These are phyloP conservation scores for Aspergillus sp. DNA, from an alignment of 2,329 filamentous ascomycete genomes.

Conservation along the genomic window DNA sequence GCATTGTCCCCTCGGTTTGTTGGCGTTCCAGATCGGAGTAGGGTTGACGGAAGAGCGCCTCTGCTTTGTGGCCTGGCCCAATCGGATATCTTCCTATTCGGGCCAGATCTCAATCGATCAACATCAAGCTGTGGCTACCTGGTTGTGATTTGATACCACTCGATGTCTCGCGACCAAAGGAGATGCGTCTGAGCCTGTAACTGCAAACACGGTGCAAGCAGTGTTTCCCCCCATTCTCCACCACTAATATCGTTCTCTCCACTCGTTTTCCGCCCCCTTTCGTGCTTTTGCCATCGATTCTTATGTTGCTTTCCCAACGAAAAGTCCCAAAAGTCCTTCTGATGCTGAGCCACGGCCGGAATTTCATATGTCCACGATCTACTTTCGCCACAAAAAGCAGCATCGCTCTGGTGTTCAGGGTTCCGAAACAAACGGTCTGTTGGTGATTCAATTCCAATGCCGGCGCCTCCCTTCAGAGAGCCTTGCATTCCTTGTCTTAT, in stretches of 20 bases:
- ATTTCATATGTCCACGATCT: neutral
- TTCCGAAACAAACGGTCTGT: conserved; percentile 7
- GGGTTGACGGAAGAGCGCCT: neutral
- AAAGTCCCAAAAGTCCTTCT: neutral
- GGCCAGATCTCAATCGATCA: conserved; percentile 3
- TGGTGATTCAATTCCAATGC: neutral
- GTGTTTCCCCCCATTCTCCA: neutral
- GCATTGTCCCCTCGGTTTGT: neutral
- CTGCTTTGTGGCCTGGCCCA: neutral
- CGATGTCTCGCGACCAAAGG: neutral
- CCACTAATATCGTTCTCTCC: neutral
- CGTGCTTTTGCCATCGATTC: neutral
- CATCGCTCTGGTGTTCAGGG: conserved; percentile 17
- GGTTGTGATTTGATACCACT: neutral
- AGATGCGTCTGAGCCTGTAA: neutral
- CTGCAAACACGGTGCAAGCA: neutral
- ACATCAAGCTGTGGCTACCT: neutral
- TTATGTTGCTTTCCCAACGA: neutral
- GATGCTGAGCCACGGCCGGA: conserved; percentile 1
- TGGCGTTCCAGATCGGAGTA: neutral
- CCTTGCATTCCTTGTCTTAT: neutral
- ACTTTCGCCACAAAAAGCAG: conserved; percentile 12
- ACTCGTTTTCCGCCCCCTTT: neutral
- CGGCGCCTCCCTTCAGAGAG: neutral
- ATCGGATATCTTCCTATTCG: neutral